Base-by-base conservation (phyloP, 306 rosid genomes). In the Urtica urens region DNA sequence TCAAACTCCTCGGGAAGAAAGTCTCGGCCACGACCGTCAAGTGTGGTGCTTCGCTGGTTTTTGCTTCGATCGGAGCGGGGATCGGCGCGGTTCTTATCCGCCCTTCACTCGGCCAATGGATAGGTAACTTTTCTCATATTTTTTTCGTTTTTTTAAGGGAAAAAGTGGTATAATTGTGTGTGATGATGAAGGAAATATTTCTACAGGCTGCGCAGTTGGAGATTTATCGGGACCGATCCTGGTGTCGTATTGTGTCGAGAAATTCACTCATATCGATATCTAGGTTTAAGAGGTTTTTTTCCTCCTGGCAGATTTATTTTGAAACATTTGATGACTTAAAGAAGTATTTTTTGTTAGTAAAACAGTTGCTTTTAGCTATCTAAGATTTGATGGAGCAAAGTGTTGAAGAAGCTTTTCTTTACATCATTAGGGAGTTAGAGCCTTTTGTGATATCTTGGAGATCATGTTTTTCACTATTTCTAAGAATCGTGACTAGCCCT, bases 11-110 rank as follows among this genome's bases (percentile, higher is more conserved):
- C 5, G 69, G 51, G 37, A 71, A 60, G 47, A 84, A 69, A 71
- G 52, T 84, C 55, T 38, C 68, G 18, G 41, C 60, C 16, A 64
- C 82, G 18, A 74, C 94, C 11, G 18, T 79, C 23, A 76, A 66
- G 53, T 79, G 95, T 46, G 43, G 67, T 48, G 70, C 92, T 24
- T 84, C 95, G 2, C 74, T 84, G 17, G 40, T 81, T 64, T 84
- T 81, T 62, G 84, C 92, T 55, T 72, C 97, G 15, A 57, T 84
- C 47, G 97, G 92, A 54, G 92, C 87, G 2, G 95, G 82, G 8
- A 71, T 84, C 19, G 92, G 95, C 23, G 92, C 97, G 62, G 24
- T 71, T 7, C 65, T 81, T 43, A 21, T 77, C 18, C 74, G 73
- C 49, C 97, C 97, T 23, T 73, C 82, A 4, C 0, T 29, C 11